Evolutionary conservation across 1,139 yeast species (phyloP).

Genomic region (Arxiozyma heterogenica): DNA sequence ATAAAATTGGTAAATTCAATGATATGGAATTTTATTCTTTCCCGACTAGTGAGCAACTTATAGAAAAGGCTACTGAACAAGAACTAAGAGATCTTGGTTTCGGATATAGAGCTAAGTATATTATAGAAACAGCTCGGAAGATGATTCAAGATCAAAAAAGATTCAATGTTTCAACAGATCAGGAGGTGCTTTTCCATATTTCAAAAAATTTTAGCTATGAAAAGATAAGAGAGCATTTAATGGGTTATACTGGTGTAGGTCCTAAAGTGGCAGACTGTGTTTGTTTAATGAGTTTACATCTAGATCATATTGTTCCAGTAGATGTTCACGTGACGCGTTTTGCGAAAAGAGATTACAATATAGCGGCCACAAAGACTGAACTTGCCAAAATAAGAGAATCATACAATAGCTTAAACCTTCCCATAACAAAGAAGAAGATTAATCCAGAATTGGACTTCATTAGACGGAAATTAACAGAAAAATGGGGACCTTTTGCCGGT

Average conservation of each 20-base stretch:
- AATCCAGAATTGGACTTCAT: conserved; percentile 47
- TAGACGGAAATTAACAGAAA: conserved; percentile 48
- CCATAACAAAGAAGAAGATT: conserved; percentile 39
- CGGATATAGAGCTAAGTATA: conserved; percentile 89
- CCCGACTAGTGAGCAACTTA: conserved; percentile 53
- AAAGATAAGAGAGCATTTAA: conserved; percentile 54
- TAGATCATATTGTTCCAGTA: conserved; percentile 84
- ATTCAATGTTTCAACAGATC: background rate
- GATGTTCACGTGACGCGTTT: conserved; percentile 96
- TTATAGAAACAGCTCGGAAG: conserved; percentile 62
- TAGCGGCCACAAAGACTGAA: conserved; percentile 37
- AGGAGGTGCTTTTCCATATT: conserved; percentile 5
- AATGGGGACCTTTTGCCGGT: conserved; percentile 91
- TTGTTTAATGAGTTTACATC: conserved; percentile 82
- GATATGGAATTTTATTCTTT: conserved; percentile 61
- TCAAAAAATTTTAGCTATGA: conserved; percentile 18
- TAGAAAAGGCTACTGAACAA: conserved; percentile 35
- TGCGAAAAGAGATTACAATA: conserved; percentile 71
- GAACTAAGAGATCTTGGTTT: conserved; percentile 47
- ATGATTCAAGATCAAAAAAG: conserved; percentile 30
- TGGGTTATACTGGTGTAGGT: conserved; percentile 80
- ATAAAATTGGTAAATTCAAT: conserved; percentile 44
- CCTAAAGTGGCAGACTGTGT: conserved; percentile 98
- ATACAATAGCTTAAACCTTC: conserved; percentile 16
- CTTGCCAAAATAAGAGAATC: conserved; percentile 26